phyloP scores from a whole-genome alignment of 257 asterid genomes.

The Lycium barbarum region DNA sequence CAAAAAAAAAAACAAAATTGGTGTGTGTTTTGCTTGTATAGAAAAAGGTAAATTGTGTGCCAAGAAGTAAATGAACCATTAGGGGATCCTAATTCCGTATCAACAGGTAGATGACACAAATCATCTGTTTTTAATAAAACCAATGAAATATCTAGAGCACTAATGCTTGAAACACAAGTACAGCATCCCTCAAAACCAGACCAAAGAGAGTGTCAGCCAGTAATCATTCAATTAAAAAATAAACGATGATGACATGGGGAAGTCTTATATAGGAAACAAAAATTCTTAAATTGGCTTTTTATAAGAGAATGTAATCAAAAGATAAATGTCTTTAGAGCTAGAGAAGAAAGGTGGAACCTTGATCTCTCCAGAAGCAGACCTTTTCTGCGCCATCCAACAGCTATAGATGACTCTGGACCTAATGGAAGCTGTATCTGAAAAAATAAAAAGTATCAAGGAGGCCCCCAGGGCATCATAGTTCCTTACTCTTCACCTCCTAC shows the following conservation, averaged over 20 bases:
- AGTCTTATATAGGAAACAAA: slow-evolving; percentile 1
- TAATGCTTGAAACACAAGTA: slow-evolving; percentile 9
- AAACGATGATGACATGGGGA: background rate
- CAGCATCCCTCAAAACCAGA: slow-evolving; percentile 4
- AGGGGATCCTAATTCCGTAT: background rate
- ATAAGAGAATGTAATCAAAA: background rate
- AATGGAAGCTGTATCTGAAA: slow-evolving; percentile 82
- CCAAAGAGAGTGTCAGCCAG: slow-evolving; percentile 6
- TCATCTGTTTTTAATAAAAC: slow-evolving; percentile 1
- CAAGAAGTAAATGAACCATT: slow-evolving; percentile 9
- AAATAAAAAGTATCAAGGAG: slow-evolving; percentile 28
- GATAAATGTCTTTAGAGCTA: background rate
- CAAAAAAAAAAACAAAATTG: background rate
- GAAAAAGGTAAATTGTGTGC: slow-evolving; percentile 19
- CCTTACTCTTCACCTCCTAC: background rate
- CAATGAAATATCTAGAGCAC: background rate
- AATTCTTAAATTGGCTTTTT: slow-evolving; percentile 11
- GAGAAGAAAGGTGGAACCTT: slow-evolving; percentile 57
- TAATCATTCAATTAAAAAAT: background rate
- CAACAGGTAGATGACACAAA: slow-evolving; percentile 20
- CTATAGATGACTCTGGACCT: slow-evolving; percentile 81
- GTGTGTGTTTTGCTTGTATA: background rate
- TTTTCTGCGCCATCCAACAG: slow-evolving; percentile 81
- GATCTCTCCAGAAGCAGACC: slow-evolving; percentile 83
- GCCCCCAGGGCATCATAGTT: background rate